Evolutionary conservation across 1,139 yeast species (phyloP).

Genomic region (Suhomyces taliae): DNA sequence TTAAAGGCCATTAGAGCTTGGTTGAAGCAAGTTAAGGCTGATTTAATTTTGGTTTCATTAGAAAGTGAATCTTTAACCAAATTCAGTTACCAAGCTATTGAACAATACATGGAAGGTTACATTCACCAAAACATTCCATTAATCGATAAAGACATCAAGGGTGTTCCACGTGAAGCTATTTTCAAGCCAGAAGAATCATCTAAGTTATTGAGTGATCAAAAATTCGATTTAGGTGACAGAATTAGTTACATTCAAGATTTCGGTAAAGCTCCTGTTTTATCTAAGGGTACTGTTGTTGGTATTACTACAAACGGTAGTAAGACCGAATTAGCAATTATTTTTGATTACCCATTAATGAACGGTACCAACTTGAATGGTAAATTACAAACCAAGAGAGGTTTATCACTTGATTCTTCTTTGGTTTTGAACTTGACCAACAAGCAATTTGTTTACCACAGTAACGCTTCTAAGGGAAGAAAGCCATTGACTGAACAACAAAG

Average conservation of each 20-base stretch:
- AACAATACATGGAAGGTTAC: conserved; percentile 56
- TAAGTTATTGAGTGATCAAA: conserved; percentile 71
- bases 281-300: conserved; percentile 90
- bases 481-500: conserved; percentile 27
- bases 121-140: conserved; percentile 41
- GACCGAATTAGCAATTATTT: conserved; percentile 66
- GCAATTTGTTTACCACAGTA: conserved; percentile 76
- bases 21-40: conserved; percentile 56
- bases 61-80: conserved; percentile 80
- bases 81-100: conserved; percentile 67
- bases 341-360: conserved; percentile 79
- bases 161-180: conserved; percentile 85
- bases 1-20: conserved; percentile 51
- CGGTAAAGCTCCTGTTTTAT: conserved; percentile 86
- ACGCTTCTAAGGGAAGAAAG: conserved; percentile 55
- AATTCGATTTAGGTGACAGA: conserved; percentile 85
- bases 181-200: conserved; percentile 74
- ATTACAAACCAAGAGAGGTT: conserved; percentile 75
- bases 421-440: conserved; percentile 73
- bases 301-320: conserved; percentile 64
- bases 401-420: conserved; percentile 77
- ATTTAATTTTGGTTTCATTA: conserved; percentile 64
- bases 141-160: conserved; percentile 61
- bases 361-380: conserved; percentile 83
- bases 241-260: conserved; percentile 82